Percentiles rank a stretch among this genome's conserved stretches.
Conservation (phyloP, 768 basidiomycete species). For the Xerocomellus chrysenteron region DNA sequence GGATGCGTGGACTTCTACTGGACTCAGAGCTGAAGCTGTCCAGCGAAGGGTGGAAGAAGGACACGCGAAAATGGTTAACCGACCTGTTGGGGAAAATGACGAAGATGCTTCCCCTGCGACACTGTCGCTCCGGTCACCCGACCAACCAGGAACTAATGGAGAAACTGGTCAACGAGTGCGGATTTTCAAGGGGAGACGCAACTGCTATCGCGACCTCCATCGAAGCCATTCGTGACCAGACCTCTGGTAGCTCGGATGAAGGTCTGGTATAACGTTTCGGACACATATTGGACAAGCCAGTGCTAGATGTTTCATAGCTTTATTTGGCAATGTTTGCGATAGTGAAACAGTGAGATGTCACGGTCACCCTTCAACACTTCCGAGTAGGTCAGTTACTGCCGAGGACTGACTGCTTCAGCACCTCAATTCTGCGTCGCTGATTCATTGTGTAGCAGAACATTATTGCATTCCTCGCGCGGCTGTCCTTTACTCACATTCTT, state of each 20-base stretch:
- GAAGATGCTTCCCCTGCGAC: constrained; percentile 13
- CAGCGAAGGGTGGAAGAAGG: constrained; percentile 17
- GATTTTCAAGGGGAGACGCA: constrained; percentile 19
- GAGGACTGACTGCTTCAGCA: too few species aligned
- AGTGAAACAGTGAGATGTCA: too few species aligned
- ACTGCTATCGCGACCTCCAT: constrained; percentile 18
- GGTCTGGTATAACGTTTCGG: not conserved
- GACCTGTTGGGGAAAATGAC: constrained; percentile 21
- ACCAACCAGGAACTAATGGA: constrained; percentile 7
- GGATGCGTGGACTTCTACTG: constrained; percentile 19
- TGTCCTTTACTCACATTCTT: too few species aligned
- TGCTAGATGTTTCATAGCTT: too few species aligned
- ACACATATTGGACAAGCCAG: too few species aligned
- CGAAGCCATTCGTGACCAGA: constrained; percentile 3
- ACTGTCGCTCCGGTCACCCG: not conserved
- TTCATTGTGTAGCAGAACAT: too few species aligned
- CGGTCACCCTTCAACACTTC: too few species aligned
- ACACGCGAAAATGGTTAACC: constrained; percentile 15
- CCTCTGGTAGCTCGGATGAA: not conserved
- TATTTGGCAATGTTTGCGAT: too few species aligned
- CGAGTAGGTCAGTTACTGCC: too few species aligned
- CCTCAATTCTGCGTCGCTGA: too few species aligned
- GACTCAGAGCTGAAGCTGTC: not conserved
- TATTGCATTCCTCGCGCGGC: too few species aligned
- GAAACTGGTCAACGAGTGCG: constrained; percentile 16